Base-by-base conservation (phyloP, 2,329 filamentous ascomycete species). In the Botrytis elliptica region DNA sequence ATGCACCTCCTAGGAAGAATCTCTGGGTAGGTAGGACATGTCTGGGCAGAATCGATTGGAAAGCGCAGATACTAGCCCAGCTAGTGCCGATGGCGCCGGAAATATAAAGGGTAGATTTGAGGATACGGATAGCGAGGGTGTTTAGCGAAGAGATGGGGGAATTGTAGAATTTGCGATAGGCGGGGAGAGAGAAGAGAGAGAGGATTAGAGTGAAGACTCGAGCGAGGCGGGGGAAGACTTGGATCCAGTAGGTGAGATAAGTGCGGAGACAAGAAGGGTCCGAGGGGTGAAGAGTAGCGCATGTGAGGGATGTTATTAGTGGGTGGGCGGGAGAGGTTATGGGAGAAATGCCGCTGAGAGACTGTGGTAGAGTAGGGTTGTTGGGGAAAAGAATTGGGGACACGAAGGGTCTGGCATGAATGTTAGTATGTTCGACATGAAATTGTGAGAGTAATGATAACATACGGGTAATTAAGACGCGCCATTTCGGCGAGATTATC, bases 21-120 rank as follows among this genome's bases (percentile, higher is more conserved):
- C 96, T 89, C 81, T 96, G 92, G 0, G 92, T 95, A 0, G 95
- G 89, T 0, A 98, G 86, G 14, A 94, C 85, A 9, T 87, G 87
- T 4, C 91, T 88, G 0, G 95, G 94, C 2, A 98, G 86, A 79
- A 92, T 87, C 64, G 88, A 85, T 82, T 97, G 93, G 85, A 98
- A 94, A 79, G 98, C 87, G 84, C 95, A 99, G 78, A 98, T 91
- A 73, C 90, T 92, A 1, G 91, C 94, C 96, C 96, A 99, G 46
- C 90, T 89, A 0, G 93, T 93, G 22, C 93, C 94, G 74, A 97
- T 90, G n/a, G 93, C 88, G 25, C 93, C 93, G 0, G 94, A 94
- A 67, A 94, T 84, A 79, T 97, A 94, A 7, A 93, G 86, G 0
- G 92, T 91, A 81, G 93, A 90, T 75, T 92, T 89, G 44, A 98